phyloP scores from a whole-genome alignment of 2,329 filamentous ascomycete species.

The Nigrospora sphaerica region DNA sequence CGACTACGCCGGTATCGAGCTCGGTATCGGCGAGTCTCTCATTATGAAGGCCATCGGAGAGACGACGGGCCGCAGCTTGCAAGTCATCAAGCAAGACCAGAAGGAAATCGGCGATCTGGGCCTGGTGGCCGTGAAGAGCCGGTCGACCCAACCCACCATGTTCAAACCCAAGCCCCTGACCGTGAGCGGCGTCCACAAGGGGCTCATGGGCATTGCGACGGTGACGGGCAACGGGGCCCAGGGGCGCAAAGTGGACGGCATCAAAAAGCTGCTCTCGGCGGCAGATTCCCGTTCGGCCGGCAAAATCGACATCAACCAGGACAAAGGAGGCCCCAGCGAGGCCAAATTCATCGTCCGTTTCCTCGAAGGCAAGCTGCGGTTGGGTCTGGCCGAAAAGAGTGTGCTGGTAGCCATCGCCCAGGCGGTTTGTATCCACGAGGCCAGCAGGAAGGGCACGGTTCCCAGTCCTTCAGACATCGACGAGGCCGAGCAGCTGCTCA shows the following conservation, averaged over 20 bases:
- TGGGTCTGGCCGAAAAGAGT: constrained; percentile 88
- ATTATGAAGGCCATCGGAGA: constrained; percentile 99
- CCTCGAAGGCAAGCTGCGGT: constrained; percentile 84
- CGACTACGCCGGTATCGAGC: constrained; percentile 91
- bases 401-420: constrained; percentile 86
- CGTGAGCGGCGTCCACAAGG: constrained; percentile 78
- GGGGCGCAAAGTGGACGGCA: constrained; percentile 82
- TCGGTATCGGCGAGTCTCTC: constrained; percentile 95
- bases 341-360: constrained; percentile 92
- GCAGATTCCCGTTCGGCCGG: constrained; percentile 68
- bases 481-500: constrained; percentile 78
- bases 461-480: constrained; percentile 72
- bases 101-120: constrained; percentile 95
- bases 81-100: constrained; percentile 90
- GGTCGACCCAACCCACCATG: constrained; percentile 94
- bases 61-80: constrained; percentile 78
- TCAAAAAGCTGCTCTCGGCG: constrained; percentile 93
- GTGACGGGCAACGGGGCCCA: constrained; percentile 82
- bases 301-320: constrained; percentile 83
- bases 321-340: constrained; percentile 91
- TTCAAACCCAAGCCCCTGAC: constrained; percentile 94
- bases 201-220: constrained; percentile 82
- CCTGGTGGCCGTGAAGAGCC: constrained; percentile 89
- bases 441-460: constrained; percentile 59
- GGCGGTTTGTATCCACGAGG: constrained; percentile 79